A percentile compares a stretch with the other conserved stretches of the same genome.
These are phyloP conservation scores for Coniochaeta prunicola DNA, from an alignment of 2,329 filamentous ascomycete genomes.

Conservation along the genomic window DNA sequence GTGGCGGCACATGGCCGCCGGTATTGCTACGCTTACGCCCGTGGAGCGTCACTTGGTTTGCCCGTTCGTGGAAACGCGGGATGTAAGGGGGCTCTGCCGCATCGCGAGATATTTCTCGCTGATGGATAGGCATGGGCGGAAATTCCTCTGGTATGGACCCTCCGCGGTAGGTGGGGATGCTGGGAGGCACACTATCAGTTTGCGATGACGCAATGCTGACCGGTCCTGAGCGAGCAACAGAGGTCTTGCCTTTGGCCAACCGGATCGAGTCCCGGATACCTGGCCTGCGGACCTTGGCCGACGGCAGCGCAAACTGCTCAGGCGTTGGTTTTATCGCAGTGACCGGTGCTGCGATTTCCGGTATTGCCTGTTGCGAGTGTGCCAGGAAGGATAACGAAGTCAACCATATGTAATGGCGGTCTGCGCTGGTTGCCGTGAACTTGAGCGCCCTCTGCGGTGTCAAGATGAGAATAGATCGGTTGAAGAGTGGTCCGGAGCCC, in stretches of 20 bases:
- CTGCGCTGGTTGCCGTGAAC: constrained; percentile 76
- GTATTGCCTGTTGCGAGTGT: constrained; percentile 75
- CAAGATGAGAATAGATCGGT: constrained; percentile 88
- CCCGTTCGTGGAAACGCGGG: constrained; percentile 59
- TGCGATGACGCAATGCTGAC: constrained; percentile 16
- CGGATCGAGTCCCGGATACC: constrained; percentile 84
- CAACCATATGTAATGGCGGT: constrained; percentile 91
- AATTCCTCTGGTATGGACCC: constrained; percentile 25
- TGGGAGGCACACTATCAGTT: constrained; percentile 40
- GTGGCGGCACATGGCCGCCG: constrained; percentile 63
- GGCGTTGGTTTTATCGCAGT: constrained; percentile 42
- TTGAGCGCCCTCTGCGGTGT: constrained; percentile 92
- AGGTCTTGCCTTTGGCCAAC: constrained; percentile 67
- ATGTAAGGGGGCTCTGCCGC: constrained; percentile 67
- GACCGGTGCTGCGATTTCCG: constrained; percentile 53
- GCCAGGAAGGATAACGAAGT: constrained; percentile 92
- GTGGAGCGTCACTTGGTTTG: constrained; percentile 45
- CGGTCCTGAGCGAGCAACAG: constrained; percentile 13
- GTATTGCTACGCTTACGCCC: constrained; percentile 87
- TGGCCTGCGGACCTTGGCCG: constrained; percentile 38
- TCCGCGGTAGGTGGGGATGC: constrained; percentile 36
- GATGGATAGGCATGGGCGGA: constrained; percentile 25
- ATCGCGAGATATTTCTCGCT: constrained; percentile 45
- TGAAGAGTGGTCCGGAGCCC: constrained; percentile 60
- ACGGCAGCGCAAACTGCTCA: constrained; percentile 41